phyloP scores from a whole-genome alignment of 768 basidiomycete species.

The Lanmaoa pseudosensibilis region DNA sequence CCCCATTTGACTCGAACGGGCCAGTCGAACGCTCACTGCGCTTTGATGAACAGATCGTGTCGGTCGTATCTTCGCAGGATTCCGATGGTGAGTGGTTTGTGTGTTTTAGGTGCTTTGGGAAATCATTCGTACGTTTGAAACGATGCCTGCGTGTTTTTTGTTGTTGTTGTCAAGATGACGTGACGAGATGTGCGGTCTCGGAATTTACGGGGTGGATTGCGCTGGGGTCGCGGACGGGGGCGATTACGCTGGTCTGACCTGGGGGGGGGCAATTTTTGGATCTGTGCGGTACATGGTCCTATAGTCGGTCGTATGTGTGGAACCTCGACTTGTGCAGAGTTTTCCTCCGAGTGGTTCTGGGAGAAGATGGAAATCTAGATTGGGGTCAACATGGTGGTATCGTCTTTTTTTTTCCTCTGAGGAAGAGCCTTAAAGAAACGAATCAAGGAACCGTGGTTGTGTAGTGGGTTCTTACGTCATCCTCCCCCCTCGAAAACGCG shows the following conservation, averaged over 20 bases:
- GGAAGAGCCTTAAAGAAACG: no score
- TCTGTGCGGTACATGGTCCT: no score
- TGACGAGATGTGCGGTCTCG: conserved; percentile 41
- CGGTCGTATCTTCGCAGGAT: neutral
- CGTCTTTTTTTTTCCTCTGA: no score
- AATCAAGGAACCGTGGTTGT: no score
- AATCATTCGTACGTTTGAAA: neutral
- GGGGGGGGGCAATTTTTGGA: neutral
- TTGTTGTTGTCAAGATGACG: neutral
- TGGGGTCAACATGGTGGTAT: no score
- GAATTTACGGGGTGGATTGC: conserved; percentile 46
- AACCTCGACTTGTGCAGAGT: no score
- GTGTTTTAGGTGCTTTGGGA: neutral
- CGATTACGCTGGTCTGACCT: conserved; percentile 3
- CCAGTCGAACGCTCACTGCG: neutral
- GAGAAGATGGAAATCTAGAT: no score
- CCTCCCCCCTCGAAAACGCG: no score
- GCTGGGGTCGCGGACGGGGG: conserved; percentile 40
- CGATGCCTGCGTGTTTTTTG: neutral
- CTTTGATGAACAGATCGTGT: neutral
- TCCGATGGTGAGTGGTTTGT: neutral
- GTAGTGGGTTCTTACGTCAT: no score
- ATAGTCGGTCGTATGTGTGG: no score
- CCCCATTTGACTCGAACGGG: neutral
- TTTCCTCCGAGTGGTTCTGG: no score